These are phyloP conservation scores for Solanum sejunctum DNA, from an alignment of 257 asterid species.

Conservation along the genomic window DNA sequence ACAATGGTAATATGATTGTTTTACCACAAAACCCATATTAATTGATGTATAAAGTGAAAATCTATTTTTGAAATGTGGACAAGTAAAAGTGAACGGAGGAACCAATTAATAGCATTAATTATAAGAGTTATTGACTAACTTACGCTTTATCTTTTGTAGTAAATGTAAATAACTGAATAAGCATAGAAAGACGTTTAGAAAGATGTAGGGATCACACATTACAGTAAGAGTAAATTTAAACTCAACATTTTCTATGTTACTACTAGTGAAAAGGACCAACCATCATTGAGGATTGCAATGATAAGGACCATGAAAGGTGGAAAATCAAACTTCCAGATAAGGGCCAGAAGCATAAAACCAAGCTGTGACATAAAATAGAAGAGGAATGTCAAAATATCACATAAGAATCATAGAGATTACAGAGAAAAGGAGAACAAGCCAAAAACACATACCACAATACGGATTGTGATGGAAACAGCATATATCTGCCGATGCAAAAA, in stretches of 20 bases:
- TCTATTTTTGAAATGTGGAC: too few species aligned
- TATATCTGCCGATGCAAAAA: constrained; percentile 49
- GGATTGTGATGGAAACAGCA: constrained; percentile 96
- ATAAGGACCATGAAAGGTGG: constrained; percentile 99
- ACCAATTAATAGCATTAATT: neutral
- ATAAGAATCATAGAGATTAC: neutral
- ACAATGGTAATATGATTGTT: neutral
- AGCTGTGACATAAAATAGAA: constrained; percentile 40
- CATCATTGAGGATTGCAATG: constrained; percentile 93
- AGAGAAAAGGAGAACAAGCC: neutral
- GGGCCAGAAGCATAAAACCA: constrained; percentile 92
- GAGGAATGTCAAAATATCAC: constrained; percentile 1
- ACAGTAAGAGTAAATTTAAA: neutral
- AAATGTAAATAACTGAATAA: neutral
- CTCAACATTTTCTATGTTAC: neutral
- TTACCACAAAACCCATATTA: neutral
- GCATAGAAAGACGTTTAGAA: neutral
- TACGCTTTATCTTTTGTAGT: neutral
- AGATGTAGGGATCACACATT: neutral
- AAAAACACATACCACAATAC: constrained; percentile 77
- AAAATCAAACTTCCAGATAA: constrained; percentile 91
- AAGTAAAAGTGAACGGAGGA: neutral
- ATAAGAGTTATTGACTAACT: neutral
- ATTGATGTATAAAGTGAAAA: neutral
- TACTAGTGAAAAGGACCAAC: constrained; percentile 18